Percentiles rank a stretch among this genome's conserved stretches.
Conservation (phyloP, 2,329 filamentous ascomycete species). For the Colletotrichum truncatum region DNA sequence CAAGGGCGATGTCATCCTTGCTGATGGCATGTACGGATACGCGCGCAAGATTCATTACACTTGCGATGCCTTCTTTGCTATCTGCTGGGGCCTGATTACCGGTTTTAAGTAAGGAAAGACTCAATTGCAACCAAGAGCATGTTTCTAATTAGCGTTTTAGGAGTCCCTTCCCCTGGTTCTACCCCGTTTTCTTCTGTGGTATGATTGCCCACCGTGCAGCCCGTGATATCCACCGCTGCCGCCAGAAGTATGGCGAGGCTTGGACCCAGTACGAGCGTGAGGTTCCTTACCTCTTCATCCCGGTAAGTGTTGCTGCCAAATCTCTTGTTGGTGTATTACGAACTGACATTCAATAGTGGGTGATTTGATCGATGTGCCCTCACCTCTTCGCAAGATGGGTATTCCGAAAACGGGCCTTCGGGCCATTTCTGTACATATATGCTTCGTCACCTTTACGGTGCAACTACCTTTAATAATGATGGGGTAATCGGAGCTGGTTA, state of each 20-base stretch:
- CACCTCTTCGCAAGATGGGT: not conserved
- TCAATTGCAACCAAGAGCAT: too few relatives aligned
- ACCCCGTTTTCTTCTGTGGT: conserved; percentile 79
- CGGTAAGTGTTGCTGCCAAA: conserved; percentile 39
- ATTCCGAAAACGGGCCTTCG: not conserved
- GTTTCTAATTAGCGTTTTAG: conserved; percentile 4
- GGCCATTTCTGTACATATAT: conserved; percentile 6
- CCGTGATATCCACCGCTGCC: conserved; percentile 80
- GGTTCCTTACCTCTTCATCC: conserved; percentile 84
- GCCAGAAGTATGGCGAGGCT: conserved; percentile 81
- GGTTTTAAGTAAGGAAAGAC: conserved; percentile 64
- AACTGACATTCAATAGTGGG: not conserved
- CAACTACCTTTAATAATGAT: not conserved
- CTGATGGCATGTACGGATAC: conserved; percentile 81
- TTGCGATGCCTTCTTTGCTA: conserved; percentile 80
- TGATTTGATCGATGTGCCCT: not conserved
- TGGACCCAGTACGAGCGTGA: conserved; percentile 83
- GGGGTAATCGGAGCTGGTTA: not conserved
- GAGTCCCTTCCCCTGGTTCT: conserved; percentile 90
- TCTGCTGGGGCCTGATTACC: conserved; percentile 83
- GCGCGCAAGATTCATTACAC: conserved; percentile 69
- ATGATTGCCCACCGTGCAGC: conserved; percentile 85
- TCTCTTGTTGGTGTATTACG: not conserved
- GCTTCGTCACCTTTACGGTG: conserved; percentile 2
- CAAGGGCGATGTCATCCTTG: conserved; percentile 79